Evolutionary conservation across 1,139 yeast species (phyloP), one percentile per base, ranked within the genome.

Genomic region (Blastobotrys ciferrii): DNA sequence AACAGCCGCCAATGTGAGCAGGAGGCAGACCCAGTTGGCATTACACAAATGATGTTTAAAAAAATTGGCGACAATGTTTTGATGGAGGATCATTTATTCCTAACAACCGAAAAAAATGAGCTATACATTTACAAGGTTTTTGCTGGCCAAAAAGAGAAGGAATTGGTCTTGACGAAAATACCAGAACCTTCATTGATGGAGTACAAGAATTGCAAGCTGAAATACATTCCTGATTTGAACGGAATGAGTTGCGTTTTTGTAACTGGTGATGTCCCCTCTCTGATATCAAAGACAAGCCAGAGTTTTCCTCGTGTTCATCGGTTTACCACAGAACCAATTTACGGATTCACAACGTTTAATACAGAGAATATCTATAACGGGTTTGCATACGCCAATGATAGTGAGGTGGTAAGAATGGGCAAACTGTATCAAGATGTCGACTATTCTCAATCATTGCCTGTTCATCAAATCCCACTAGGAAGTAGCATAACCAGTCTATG

Each of bases 31-130:
- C 13, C 31, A 15, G 45, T 38, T 2, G 49, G 42, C 17, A 31
- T 55, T 17, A 41, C 30, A 14, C 52, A 48, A 41, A 45, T 50
- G 4, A 7, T 49, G 12, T 32, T 57, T n/a, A 48, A 53, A 5
- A 43, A 17, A 42, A 62, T 88, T 40, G 96, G 96, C 2, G 87
- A 84, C 57, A 60, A 58, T 4, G 53, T 61, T 32, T 55, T 59
- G 17, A 67, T 72, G 20, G 72, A 77, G 47, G 91, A 87, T 57
- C 82, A 81, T 63, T 65, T 89, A 52, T 74, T 89, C 0, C 71
- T 87, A 4, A 70, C 88, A 45, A 87, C 95, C 0, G 77, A 82
- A 62, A 91, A 92, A 48, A 94, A 94, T 58, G 95, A 88, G 64
- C 70, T 87, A 1, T 71, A 81, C 41, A 70, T 85, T 53, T 88